These are phyloP conservation scores for Miscanthus lutarioriparius DNA, from an alignment of 176 grass and related monocot genomes.

Conservation along the genomic window DNA sequence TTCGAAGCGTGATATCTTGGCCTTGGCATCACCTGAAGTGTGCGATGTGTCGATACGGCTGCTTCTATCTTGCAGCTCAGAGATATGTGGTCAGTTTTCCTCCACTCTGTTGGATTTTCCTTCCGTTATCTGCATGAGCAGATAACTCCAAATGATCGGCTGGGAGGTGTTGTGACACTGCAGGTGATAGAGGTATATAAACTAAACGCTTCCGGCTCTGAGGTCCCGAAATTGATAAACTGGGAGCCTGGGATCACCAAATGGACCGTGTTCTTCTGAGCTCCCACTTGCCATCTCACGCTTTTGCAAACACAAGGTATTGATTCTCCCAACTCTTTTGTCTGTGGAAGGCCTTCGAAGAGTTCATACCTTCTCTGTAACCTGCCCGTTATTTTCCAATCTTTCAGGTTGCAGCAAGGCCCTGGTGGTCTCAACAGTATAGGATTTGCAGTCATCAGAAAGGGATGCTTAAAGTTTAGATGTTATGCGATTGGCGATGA, in stretches of 20 bases:
- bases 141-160: slow-evolving; percentile 64
- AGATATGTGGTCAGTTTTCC: slow-evolving; percentile 60
- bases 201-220: slow-evolving; percentile 20
- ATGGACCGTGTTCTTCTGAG: slow-evolving; percentile 79
- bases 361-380: slow-evolving; percentile 4
- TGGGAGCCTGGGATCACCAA: slow-evolving; percentile 13
- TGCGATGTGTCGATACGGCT: slow-evolving; percentile 31
- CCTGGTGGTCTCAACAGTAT: slow-evolving; percentile 44
- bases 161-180: slow-evolving; percentile 32
- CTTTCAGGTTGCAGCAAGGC: slow-evolving; percentile 57
- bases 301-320: slow-evolving; percentile 51
- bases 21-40: slow-evolving; percentile 46
- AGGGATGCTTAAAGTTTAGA: slow-evolving; percentile 49
- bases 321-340: background rate
- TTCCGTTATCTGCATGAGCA: slow-evolving; percentile 60
- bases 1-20: slow-evolving; percentile 10
- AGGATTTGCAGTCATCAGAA: slow-evolving; percentile 64
- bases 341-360: background rate
- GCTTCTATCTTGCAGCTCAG: slow-evolving; percentile 49
- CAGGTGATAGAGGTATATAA: slow-evolving; percentile 52
- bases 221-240: slow-evolving; percentile 15
- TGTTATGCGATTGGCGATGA: slow-evolving; percentile 55
- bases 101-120: slow-evolving; percentile 48
- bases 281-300: slow-evolving; percentile 42
- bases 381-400: background rate